Conservation (phyloP, 805 yeast species). For the Candida nanaspora region DNA sequence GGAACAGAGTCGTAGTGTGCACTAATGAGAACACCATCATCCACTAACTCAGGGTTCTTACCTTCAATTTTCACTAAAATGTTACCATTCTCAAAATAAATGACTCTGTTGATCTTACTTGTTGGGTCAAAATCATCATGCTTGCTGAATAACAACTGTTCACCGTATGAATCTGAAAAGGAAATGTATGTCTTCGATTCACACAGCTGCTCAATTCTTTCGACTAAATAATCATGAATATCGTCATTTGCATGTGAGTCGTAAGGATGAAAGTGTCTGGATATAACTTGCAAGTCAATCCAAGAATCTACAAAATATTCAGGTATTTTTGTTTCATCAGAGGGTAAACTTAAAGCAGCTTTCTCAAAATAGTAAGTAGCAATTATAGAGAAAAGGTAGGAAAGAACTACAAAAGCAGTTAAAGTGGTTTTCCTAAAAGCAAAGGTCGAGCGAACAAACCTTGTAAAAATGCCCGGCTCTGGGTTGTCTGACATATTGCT, state of each 20-base stretch:
- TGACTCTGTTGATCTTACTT: slow-evolving; percentile 36
- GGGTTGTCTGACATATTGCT: not conserved
- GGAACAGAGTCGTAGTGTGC: slow-evolving; percentile 92
- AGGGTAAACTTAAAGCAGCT: slow-evolving; percentile 36
- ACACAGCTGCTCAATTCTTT: slow-evolving; percentile 33
- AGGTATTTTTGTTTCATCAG: slow-evolving; percentile 22
- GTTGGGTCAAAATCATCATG: slow-evolving; percentile 40
- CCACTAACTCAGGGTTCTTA: slow-evolving; percentile 33
- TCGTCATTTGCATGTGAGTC: slow-evolving; percentile 68
- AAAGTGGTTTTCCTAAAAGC: slow-evolving; percentile 71
- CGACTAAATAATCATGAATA: slow-evolving; percentile 60
- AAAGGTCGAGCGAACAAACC: slow-evolving; percentile 40
- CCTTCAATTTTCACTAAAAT: slow-evolving; percentile 74
- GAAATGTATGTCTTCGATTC: slow-evolving; percentile 24
- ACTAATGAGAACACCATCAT: slow-evolving; percentile 63
- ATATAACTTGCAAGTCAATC: slow-evolving; percentile 66
- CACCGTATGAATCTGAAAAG: slow-evolving; percentile 33
- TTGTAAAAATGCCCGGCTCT: slow-evolving; percentile 13
- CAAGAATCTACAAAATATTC: slow-evolving; percentile 43
- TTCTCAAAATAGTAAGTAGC: slow-evolving; percentile 28
- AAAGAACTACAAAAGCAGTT: slow-evolving; percentile 44
- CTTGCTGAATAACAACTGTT: slow-evolving; percentile 39
- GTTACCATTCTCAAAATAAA: slow-evolving; percentile 80
- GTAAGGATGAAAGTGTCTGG: slow-evolving; percentile 68
- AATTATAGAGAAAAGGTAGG: slow-evolving; percentile 35